Base-by-base conservation (phyloP, 352 stramenopile species). In the Pythium sp. region DNA sequence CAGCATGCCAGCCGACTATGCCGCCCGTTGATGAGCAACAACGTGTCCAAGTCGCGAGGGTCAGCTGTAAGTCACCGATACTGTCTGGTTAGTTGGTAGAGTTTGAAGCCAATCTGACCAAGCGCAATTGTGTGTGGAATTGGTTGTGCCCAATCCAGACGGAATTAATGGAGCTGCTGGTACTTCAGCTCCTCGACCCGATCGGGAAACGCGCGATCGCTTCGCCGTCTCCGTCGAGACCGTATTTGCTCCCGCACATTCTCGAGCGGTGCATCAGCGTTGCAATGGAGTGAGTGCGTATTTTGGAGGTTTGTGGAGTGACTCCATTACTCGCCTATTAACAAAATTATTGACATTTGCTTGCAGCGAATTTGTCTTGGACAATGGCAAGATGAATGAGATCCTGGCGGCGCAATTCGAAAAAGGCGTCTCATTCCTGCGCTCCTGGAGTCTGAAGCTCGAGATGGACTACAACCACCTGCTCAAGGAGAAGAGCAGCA, bases 231-330 rank as follows among this genome's bases (percentile, higher is more conserved):
- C 32, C 58, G 20, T 84, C 81, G 5, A 71, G 74, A 11, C 59
- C 64, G 36, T 82, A 89, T 41, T 65, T 91, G 38, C 74, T 85
- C 24, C 82, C 82, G 14, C 65, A 67, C 30, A n/a, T 91, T 8
- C 46, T 89, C 32, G 82, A 91, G 54, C 76, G 79, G 55, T 87
- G 82, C 60, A 85, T 89, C 58, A 74, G 58, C 34, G 76, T 86
- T n/a, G 67, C 60, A 0, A 84, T 89, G 57, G 72, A 88, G 82
- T 89, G 70, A 56, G 79, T 80, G 30, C 30, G 30, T 32, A 3
- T 34, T 5, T 14, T 3, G 30, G 30, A 32, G 30, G 30, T 32
- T 32, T 32, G 30, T 32, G 30, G 30, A 32, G 30, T 32, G 30
- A 5, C 30, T 32, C 2, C 36, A 18, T 43, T 43, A 12, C 15